Evolutionary conservation across 768 basidiomycete species (phyloP).

Genomic region (Mycena venus): DNA sequence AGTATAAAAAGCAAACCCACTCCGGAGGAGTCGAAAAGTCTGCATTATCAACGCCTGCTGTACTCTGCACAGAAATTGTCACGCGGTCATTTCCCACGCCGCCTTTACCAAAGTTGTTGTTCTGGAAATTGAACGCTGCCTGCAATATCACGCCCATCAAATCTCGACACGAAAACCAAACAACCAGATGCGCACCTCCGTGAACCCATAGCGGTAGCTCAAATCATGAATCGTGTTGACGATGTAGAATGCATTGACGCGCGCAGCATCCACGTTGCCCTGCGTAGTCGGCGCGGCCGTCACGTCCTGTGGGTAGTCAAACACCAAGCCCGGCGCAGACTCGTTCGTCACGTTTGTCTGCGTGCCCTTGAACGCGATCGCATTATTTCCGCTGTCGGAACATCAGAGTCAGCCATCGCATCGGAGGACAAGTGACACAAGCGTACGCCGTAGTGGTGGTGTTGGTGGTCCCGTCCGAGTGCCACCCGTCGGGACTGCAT

Average conservation of each 20-base stretch:
- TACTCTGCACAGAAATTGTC: background rate
- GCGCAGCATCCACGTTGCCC: slow-evolving; percentile 58
- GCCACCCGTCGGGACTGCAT: slow-evolving; percentile 26
- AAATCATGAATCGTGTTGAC: slow-evolving; percentile 64
- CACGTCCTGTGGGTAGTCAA: slow-evolving; percentile 46
- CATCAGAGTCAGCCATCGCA: background rate
- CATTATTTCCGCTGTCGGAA: slow-evolving; percentile 54
- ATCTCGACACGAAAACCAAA: too few species aligned
- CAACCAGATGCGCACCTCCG: too few species aligned
- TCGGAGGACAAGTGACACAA: background rate
- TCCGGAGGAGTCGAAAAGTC: background rate
- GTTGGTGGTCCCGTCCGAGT: slow-evolving; percentile 36
- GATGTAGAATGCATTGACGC: slow-evolving; percentile 60
- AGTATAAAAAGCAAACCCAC: background rate
- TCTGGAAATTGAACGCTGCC: background rate
- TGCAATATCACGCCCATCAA: background rate
- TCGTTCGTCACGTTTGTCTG: slow-evolving; percentile 42
- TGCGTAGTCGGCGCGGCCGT: slow-evolving; percentile 44
- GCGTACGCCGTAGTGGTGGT: slow-evolving; percentile 32
- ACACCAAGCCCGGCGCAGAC: slow-evolving; percentile 46
- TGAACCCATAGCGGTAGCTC: slow-evolving; percentile 54
- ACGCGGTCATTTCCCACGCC: background rate
- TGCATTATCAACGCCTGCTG: background rate
- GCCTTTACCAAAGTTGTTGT: background rate
- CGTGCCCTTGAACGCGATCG: slow-evolving; percentile 50